These are phyloP conservation scores for Talaromyces nanjingensis DNA, from an alignment of 495 filamentous ascomycete species.

Conservation along the genomic window DNA sequence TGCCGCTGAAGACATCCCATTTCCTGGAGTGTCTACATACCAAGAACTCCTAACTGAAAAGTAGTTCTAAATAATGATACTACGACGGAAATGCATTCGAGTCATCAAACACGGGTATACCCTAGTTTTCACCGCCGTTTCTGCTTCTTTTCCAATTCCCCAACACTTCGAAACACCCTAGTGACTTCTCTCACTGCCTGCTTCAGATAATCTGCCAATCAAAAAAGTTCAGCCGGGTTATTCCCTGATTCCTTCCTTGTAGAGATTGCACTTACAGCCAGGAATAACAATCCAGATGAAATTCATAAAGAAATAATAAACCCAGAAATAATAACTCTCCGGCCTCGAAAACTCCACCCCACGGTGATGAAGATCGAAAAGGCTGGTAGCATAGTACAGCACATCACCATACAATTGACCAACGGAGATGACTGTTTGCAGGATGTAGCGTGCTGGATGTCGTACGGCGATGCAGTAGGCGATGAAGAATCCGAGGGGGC, in stretches of 20 bases:
- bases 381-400: slow-evolving; percentile 77
- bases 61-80: too few relatives aligned
- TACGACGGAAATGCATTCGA: too few relatives aligned
- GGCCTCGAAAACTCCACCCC: slow-evolving; percentile 61
- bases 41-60: too few relatives aligned
- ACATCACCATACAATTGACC: slow-evolving; percentile 82
- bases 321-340: slow-evolving; percentile 78
- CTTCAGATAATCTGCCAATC: background rate
- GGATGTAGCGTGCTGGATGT: slow-evolving; percentile 57
- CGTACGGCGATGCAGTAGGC: slow-evolving; percentile 48
- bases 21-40: too few relatives aligned
- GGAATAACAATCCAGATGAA: slow-evolving; percentile 84
- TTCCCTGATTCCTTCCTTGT: background rate
- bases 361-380: slow-evolving; percentile 55
- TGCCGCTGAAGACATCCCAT: too few relatives aligned
- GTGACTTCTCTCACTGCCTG: background rate
- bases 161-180: background rate
- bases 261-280: slow-evolving; percentile 31
- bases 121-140: background rate
- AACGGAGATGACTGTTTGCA: slow-evolving; percentile 66
- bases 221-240: background rate
- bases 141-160: background rate
- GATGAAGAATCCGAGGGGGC: slow-evolving; percentile 67
- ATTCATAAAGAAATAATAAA: slow-evolving; percentile 87
- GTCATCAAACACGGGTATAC: too few relatives aligned